Conservation (phyloP, 768 basidiomycete genomes). For the Clitopilus passeckerianus region DNA sequence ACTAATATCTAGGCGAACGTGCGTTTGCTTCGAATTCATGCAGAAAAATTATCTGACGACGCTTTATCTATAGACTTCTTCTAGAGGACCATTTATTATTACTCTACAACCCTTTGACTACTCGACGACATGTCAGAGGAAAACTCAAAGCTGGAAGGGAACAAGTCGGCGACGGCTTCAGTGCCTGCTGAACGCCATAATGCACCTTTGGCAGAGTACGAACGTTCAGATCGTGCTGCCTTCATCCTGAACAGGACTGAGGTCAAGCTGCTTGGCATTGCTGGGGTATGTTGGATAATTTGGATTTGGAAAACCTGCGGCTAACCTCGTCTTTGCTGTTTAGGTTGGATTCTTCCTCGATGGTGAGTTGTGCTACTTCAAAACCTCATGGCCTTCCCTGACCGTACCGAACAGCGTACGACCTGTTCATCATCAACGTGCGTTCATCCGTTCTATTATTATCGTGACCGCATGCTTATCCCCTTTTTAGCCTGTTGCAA, state of each 20-base stretch:
- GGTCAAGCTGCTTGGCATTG: slow-evolving; percentile 55
- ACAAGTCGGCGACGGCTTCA: background rate
- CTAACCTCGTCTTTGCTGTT: background rate
- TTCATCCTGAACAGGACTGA: slow-evolving; percentile 35
- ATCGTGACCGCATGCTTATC: background rate
- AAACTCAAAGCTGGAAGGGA: background rate
- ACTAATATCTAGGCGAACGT: background rate
- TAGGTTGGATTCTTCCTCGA: slow-evolving; percentile 72
- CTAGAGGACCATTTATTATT: background rate
- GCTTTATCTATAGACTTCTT: background rate
- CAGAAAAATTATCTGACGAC: background rate
- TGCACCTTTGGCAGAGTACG: slow-evolving; percentile 21
- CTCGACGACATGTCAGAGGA: slow-evolving; percentile 5
- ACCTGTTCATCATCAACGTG: slow-evolving; percentile 69
- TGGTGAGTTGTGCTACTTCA: slow-evolving; percentile 31
- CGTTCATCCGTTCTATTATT: slow-evolving; percentile 10
- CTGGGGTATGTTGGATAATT: slow-evolving; percentile 38
- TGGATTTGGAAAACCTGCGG: background rate
- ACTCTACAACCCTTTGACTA: background rate
- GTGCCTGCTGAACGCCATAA: slow-evolving; percentile 1
- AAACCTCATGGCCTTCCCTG: background rate
- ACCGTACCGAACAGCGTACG: slow-evolving; percentile 44
- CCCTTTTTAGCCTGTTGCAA: slow-evolving; percentile 50
- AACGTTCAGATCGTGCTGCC: slow-evolving; percentile 18
- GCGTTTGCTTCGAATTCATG: background rate